These are phyloP conservation scores for Apophysomyces elegans DNA, from an alignment of 371 early-diverging fungal genomes.

Conservation along the genomic window DNA sequence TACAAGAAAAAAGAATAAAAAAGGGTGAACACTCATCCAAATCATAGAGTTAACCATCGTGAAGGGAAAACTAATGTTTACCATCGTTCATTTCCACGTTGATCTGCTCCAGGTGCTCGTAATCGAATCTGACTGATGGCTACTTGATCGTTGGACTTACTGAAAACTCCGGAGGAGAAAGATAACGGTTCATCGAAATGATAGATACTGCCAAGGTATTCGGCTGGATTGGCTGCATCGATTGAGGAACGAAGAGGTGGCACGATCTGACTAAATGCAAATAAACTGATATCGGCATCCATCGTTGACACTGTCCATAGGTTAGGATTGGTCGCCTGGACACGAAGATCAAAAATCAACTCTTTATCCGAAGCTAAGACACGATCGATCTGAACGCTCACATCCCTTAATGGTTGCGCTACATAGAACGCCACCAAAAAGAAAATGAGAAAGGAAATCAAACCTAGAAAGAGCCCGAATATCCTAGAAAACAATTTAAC, in stretches of 20 bases:
- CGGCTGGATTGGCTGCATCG: constrained; percentile 39
- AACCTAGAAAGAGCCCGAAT: neutral
- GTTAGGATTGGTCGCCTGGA: constrained; percentile 56
- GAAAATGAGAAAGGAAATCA: constrained; percentile 11
- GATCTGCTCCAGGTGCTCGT: constrained; percentile 57
- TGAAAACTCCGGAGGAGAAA: constrained; percentile 42
- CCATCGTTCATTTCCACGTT: constrained; percentile 46
- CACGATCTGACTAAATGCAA: constrained; percentile 52
- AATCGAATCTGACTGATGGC: constrained; percentile 59
- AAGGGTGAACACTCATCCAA: too few relatives aligned
- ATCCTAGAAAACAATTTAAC: neutral
- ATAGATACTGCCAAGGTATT: constrained; percentile 57
- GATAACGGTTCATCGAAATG: constrained; percentile 58
- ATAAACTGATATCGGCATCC: constrained; percentile 61
- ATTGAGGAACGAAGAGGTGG: constrained; percentile 9
- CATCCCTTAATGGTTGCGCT: constrained; percentile 29
- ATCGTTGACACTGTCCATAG: constrained; percentile 56
- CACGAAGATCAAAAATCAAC: constrained; percentile 61
- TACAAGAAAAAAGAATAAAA: neutral
- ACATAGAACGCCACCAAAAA: constrained; percentile 21
- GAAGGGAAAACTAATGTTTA: neutral
- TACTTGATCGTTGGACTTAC: constrained; percentile 13
- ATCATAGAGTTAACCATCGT: too few relatives aligned
- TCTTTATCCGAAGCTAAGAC: constrained; percentile 66
- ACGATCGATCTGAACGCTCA: constrained; percentile 44